Base-by-base conservation (phyloP, 2,329 filamentous ascomycete species). In the Monosporascus ibericus region DNA sequence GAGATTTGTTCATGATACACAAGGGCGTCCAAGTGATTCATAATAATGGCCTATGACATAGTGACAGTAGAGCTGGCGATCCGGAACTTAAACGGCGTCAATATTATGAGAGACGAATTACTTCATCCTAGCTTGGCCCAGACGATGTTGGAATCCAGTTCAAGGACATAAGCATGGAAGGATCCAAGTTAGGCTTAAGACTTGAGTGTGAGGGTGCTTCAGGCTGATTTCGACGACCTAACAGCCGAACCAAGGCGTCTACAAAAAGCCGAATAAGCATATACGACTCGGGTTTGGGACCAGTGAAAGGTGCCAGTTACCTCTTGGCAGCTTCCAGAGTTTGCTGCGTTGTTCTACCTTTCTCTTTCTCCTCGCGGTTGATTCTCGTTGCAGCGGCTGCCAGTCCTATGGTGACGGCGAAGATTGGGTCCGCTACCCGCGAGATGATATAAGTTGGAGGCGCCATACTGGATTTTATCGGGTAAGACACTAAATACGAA, bases 401-500 rank as follows among this genome's bases (percentile, higher is more conserved):
- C 27, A 82, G 59, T 18, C 81, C 81, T 50, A 84, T 82, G 52
- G 76, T 63, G 15, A 84, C 60, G 39, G 79, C 81, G 50, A 84
- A 84, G 37, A 84, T 74, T 18, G 81, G 81, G 57, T 84, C 81
- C 18, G 75, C 79, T 7, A 75, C 72, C 60, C 74, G 72, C n/a
- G 80, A 82, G 52, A 84, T 81, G 56, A 84, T 82, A 63, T 82
- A 84, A 2, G 77, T 75, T 5, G 79, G 77, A 22, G 74, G 68
- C 56, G 79, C 67, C 80, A 82, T 83, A 22, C 8, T 65, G 34
- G 18, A 18, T 24, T 40, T 5, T 9, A 14, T 34, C 1, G 30
- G 30, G 30, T 34, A 14, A 34, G 30, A 34, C 14, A 14, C 9
- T 34, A 14, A 14, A 34, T 34, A 34, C 11, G 30, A 34, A 5